These are phyloP conservation scores for Noccaea bulbosa DNA, from an alignment of 345 rosid species.

Conservation along the genomic window DNA sequence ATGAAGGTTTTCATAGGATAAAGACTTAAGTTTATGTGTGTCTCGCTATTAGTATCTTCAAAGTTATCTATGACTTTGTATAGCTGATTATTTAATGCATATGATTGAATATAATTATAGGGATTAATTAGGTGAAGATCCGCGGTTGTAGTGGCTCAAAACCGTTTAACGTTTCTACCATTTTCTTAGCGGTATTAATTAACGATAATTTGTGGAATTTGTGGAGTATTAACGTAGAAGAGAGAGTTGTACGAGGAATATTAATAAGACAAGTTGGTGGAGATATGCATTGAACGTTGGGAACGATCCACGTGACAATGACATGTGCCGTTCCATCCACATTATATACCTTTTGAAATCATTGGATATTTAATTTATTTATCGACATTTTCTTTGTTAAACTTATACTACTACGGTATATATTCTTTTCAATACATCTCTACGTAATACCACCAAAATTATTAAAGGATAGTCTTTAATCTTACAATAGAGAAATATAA, in stretches of 20 bases:
- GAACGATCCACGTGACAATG: slow-evolving; percentile 38
- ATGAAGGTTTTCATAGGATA: no score
- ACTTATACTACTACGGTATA: background rate
- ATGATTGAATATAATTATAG: background rate
- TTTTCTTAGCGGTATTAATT: background rate
- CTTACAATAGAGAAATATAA: background rate
- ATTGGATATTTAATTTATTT: slow-evolving; percentile 15
- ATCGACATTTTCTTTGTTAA: slow-evolving; percentile 3
- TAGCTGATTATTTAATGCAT: background rate
- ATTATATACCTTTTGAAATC: slow-evolving; percentile 23
- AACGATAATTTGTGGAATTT: background rate
- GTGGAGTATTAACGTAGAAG: slow-evolving; percentile 32
- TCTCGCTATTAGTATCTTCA: no score
- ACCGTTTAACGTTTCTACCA: background rate
- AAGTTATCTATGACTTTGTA: slow-evolving; percentile 8
- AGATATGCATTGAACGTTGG: slow-evolving; percentile 42
- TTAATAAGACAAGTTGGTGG: slow-evolving; percentile 41
- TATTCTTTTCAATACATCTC: background rate
- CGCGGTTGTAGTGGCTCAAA: no score
- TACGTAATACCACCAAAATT: background rate
- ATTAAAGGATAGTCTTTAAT: background rate
- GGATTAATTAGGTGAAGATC: no score
- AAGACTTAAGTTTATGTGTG: no score
- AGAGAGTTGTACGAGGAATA: slow-evolving; percentile 46
- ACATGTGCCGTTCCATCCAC: slow-evolving; percentile 40